These are phyloP conservation scores for Nemophila menziesii DNA, from an alignment of 257 asterid genomes.

Conservation along the genomic window DNA sequence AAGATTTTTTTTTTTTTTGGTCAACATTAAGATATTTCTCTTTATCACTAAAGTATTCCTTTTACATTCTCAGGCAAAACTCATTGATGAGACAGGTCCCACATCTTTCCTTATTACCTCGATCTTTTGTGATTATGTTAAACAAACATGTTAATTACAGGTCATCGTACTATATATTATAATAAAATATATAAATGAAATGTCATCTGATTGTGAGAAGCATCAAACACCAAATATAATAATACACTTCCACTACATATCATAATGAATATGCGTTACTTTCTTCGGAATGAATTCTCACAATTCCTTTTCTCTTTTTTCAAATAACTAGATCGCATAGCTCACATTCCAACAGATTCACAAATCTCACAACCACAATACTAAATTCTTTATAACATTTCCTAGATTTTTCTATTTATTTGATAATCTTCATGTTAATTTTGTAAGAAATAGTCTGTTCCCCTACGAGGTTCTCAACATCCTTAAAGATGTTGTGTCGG, in stretches of 20 bases:
- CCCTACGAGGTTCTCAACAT: neutral
- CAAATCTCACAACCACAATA: constrained; percentile 5
- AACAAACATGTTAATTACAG: constrained; percentile 2
- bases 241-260: constrained; percentile 23
- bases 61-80: neutral
- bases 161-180: constrained; percentile 1
- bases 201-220: neutral
- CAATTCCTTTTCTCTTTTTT: no score
- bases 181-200: neutral
- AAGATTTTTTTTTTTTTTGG: no score
- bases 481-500: constrained; percentile 48
- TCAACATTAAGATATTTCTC: no score
- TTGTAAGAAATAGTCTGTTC: neutral
- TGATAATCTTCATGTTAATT: no score
- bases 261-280: constrained; percentile 50
- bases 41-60: no score
- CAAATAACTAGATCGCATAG: constrained; percentile 35
- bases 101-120: neutral
- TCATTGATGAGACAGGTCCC: neutral
- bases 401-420: neutral
- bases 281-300: constrained; percentile 28
- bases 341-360: constrained; percentile 52
- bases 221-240: neutral
- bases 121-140: neutral
- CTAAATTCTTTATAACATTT: no score